Conservation (phyloP, 1,139 yeast genomes). For the Debaryomycetaceae sp. region DNA sequence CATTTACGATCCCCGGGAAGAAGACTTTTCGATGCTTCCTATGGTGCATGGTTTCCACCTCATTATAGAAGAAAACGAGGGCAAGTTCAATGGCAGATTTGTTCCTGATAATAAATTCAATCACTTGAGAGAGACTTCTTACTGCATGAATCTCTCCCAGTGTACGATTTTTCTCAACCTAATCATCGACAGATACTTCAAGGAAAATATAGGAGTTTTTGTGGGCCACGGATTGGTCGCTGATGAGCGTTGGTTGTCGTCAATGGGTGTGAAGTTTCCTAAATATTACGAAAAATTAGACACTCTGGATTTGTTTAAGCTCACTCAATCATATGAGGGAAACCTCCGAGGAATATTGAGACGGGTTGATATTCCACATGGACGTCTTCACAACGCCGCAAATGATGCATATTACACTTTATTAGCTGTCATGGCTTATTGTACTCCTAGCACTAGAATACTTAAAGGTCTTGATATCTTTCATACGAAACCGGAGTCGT, state of each 20-base stretch:
- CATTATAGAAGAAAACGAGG: conserved; percentile 49
- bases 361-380: conserved; percentile 57
- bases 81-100: conserved; percentile 48
- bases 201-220: conserved; percentile 27
- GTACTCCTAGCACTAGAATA: conserved; percentile 45
- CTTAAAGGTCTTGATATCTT: conserved; percentile 16
- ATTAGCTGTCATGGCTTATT: conserved; percentile 48
- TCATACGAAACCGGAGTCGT: conserved; percentile 1
- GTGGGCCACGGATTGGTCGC: conserved; percentile 71
- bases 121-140: conserved; percentile 58
- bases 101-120: conserved; percentile 63
- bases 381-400: conserved; percentile 75
- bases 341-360: conserved; percentile 53
- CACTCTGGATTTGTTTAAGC: conserved; percentile 48
- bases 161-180: conserved; percentile 38
- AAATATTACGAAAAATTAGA: conserved; percentile 38
- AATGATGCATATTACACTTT: conserved; percentile 79
- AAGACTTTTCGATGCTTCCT: conserved; percentile 40
- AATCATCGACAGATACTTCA: conserved; percentile 43
- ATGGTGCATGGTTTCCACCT: conserved; percentile 53
- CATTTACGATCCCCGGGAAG: conserved; percentile 57
- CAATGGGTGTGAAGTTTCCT: conserved; percentile 48
- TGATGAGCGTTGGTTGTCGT: conserved; percentile 54
- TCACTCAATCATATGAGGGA: conserved; percentile 43
- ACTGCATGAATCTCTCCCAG: conserved; percentile 33